Conservation (phyloP, 345 rosid genomes). For the Nasturtium officinale region DNA sequence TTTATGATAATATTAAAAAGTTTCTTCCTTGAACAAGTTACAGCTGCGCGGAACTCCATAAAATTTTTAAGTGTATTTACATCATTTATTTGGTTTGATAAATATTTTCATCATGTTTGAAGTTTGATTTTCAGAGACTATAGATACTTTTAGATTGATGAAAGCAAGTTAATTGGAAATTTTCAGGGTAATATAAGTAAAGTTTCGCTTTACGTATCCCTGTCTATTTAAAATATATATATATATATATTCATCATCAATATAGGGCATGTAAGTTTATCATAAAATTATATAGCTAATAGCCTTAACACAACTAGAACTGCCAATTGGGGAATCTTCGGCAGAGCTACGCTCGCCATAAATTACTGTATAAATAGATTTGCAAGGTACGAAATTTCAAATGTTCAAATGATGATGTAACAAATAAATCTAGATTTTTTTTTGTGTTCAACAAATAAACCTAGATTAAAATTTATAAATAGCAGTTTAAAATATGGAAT, state of each 20-base stretch:
- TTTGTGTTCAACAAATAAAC: too few species aligned
- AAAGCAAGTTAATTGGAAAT: neutral
- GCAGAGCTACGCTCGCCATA: neutral
- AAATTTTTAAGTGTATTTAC: neutral
- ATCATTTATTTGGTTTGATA: too few species aligned
- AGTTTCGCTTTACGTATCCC: neutral
- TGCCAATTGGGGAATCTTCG: neutral
- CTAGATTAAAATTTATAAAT: too few species aligned
- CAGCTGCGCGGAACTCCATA: neutral
- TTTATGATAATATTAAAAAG: neutral
- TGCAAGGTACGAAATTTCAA: neutral
- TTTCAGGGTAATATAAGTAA: neutral
- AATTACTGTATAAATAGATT: neutral
- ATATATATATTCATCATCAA: neutral
- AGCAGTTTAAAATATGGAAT: neutral
- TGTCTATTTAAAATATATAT: neutral
- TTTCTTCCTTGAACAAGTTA: neutral
- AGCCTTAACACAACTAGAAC: neutral
- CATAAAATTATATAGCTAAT: neutral
- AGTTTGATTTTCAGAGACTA: neutral
- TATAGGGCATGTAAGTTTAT: neutral
- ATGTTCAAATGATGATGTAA: neutral
- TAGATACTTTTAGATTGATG: neutral
- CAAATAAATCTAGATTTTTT: neutral
- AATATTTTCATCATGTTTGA: neutral